phyloP scores from a whole-genome alignment of 164 flowering plant genomes.

The Stephania yunnanensis region DNA sequence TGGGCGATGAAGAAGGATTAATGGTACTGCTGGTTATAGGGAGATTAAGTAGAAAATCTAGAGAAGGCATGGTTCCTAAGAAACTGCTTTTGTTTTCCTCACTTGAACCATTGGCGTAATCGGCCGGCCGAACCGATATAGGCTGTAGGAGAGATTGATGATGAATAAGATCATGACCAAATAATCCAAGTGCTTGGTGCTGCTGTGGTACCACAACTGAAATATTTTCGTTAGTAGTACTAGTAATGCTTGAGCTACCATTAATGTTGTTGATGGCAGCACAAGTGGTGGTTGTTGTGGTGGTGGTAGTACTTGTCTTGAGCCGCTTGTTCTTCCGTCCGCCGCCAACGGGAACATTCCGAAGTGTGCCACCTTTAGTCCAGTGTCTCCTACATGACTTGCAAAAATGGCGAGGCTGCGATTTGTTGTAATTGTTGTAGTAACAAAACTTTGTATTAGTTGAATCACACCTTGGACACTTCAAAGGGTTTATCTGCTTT shows the following conservation, averaged over 20 bases:
- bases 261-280: constrained; percentile 2
- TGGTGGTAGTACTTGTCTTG: constrained; percentile 23
- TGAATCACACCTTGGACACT: constrained; percentile 78
- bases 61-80: constrained; percentile 6
- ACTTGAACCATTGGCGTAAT: not conserved
- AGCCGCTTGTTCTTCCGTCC: constrained; percentile 66
- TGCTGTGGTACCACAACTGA: constrained; percentile 12
- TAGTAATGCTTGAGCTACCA: not conserved
- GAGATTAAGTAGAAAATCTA: constrained; percentile 15
- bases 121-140: not conserved
- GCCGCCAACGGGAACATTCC: constrained; percentile 80
- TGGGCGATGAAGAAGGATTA: constrained; percentile 14
- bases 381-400: constrained; percentile 77
- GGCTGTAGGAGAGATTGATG: constrained; percentile 22
- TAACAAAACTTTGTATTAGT: constrained; percentile 78
- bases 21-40: constrained; percentile 14
- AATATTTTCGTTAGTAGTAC: not conserved
- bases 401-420: constrained; percentile 82
- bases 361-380: constrained; percentile 79
- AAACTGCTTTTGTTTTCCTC: constrained; percentile 8
- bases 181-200: constrained; percentile 9
- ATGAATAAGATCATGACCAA: constrained; percentile 14
- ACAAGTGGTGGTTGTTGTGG: constrained; percentile 13
- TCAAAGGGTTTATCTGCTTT: constrained; percentile 32
- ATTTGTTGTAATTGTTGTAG: constrained; percentile 74